Evolutionary conservation across 2,329 filamentous ascomycete species (phyloP).

Genomic region (Exophiala lecanii-corni): DNA sequence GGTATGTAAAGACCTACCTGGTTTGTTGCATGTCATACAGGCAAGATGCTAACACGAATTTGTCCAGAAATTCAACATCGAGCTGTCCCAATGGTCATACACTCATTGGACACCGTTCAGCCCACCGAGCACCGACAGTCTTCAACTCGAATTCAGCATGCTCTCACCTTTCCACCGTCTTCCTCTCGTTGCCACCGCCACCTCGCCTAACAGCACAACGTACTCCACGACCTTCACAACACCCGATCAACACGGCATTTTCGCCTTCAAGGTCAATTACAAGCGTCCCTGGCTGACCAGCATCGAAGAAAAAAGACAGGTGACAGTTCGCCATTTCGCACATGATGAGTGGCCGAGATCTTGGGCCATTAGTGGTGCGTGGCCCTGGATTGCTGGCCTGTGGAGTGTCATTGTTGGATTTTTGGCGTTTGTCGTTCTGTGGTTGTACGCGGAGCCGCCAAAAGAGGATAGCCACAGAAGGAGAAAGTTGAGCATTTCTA

Average conservation of each 20-base stretch:
- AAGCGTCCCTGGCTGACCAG: slow-evolving; percentile 87
- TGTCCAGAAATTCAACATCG: slow-evolving; percentile 73
- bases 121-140: slow-evolving; percentile 62
- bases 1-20: slow-evolving; percentile 53
- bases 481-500: slow-evolving; percentile 18
- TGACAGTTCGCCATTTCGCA: slow-evolving; percentile 92
- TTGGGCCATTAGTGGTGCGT: slow-evolving; percentile 83
- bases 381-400: slow-evolving; percentile 91
- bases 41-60: slow-evolving; percentile 15
- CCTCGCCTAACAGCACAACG: slow-evolving; percentile 63
- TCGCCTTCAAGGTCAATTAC: slow-evolving; percentile 97
- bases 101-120: slow-evolving; percentile 71
- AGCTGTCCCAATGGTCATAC: slow-evolving; percentile 77
- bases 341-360: slow-evolving; percentile 95
- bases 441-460: slow-evolving; percentile 70
- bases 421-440: slow-evolving; percentile 76
- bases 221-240: slow-evolving; percentile 73
- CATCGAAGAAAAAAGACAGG: slow-evolving; percentile 89
- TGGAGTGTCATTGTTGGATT: slow-evolving; percentile 79
- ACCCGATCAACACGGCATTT: slow-evolving; percentile 97
- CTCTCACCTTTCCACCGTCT: slow-evolving; percentile 95
- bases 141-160: slow-evolving; percentile 98
- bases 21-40: not conserved
- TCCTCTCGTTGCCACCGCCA: slow-evolving; percentile 55
- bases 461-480: slow-evolving; percentile 21